Evolutionary conservation across 1,139 yeast species (phyloP), one percentile per base, ranked within the genome.

Genomic region (Zygotorulaspora mrakii): DNA sequence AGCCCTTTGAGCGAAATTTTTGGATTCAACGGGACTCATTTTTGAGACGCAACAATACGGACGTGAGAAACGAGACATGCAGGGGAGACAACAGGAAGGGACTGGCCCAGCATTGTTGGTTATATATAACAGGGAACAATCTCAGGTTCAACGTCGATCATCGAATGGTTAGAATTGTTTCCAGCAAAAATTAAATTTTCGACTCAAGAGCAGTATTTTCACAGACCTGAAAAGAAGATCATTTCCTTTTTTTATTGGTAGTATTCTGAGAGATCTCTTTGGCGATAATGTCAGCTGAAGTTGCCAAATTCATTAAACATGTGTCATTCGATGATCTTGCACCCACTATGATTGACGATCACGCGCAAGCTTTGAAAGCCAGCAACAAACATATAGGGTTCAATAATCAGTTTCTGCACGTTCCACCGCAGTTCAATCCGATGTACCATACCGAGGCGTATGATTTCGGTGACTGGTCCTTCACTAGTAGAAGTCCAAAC

Each of bases 271-370:
- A n/a, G n/a, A n/a, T n/a, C n/a, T n/a, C n/a, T n/a, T n/a, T n/a
- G n/a, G 17, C 8, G 14, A 18, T 13, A 4, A 11, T 22, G 20
- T 24, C 31, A 30, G 11, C 25, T 11, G 25, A 27, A 17, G 27
- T 34, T 5, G 28, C 33, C 31, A 41, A 34, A 12, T 58, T 51
- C 35, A 45, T 46, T 17, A 50, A 47, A 13, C 61, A 56, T 37
- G 60, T 60, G 9, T 59, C 64, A 12, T 60, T 60, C 32, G 61
- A 60, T 42, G 62, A 60, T 40, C 40, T 60, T n/a, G 45, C 61
- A n/a, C 64, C 65, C 6, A 39, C 56, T 4, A 39, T 59, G 30
- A 42, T 50, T 2, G 63, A 60, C 33, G 61, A 56, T 27, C 58
- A 59, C 44, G 53, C 47, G 5, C 46, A 41, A 13, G 35, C 45